Base-by-base conservation (phyloP, 1,139 yeast genomes). In the Magnusiomyces magnusii region DNA sequence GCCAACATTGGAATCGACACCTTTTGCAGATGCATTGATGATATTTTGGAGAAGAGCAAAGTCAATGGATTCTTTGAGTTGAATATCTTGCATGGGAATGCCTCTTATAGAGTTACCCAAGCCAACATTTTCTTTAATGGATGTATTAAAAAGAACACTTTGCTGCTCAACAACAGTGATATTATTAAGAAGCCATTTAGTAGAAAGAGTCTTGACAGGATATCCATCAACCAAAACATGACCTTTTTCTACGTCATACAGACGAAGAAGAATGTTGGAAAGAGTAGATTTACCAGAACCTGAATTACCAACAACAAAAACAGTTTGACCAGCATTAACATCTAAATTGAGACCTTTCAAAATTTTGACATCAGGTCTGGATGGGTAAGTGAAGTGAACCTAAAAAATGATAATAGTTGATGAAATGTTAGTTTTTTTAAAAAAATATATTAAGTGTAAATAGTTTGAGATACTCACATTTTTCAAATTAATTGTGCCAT, bases 201-300 rank as follows among this genome's bases (percentile, higher is more conserved):
- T 68, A 55, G 80, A 75, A 2, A 89, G 65, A 0, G 70, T 63
- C 0, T 72, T 66, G 1, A 86, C 67, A 44, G 80, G 73, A 51
- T 72, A 67, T 0, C 82, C 86, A 68, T 85, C 92, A 23, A 91
- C 71, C 5, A 69, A 69, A 1, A 92, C 80, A 0, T 66, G 61
- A 0, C 93, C 92, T 0, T 69, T 61, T 3, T 69, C 64, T 0
- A 78, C 74, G 0, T 70, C 63, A 64, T 91, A 90, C 49, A 88
- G 77, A 36, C 80, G 80, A 61, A 86, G 69, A 1, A 93, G 67
- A 2, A 93, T 70, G 53, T 80, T 80, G 0, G 87, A 81, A 13
- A 93, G 63, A 0, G 98, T 87, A 0, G 97, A 90, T 69, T 93
- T 93, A 0, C 99, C 99, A 0, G 93, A 84, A 0, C 99, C 99